Conservation (phyloP, 768 basidiomycete species). For the Tulasnella sp. region DNA sequence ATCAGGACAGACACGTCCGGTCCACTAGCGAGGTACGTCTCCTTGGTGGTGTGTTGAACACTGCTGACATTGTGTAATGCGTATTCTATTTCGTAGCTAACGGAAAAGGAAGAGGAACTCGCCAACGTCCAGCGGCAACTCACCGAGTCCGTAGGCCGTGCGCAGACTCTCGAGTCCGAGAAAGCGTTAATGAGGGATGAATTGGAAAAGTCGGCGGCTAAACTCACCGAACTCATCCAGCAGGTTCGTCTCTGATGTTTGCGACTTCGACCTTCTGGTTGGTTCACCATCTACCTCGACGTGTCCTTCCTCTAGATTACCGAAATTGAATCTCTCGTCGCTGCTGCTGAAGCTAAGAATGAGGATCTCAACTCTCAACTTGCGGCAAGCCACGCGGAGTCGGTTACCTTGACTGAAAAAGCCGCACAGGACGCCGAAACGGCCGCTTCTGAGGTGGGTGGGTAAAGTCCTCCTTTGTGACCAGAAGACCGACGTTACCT, state of each 20-base stretch:
- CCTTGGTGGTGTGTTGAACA: background rate
- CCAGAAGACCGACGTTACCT: background rate
- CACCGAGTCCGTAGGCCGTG: background rate
- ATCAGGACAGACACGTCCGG: background rate
- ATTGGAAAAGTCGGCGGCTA: background rate
- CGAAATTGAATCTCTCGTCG: background rate
- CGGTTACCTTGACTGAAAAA: background rate
- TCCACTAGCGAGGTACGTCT: background rate
- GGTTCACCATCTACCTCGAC: too few relatives aligned
- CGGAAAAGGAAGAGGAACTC: background rate
- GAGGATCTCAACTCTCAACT: background rate
- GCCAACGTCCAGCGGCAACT: background rate
- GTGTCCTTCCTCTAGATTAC: background rate
- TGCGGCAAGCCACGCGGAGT: background rate
- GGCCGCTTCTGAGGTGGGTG: background rate
- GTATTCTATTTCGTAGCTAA: background rate
- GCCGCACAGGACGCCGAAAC: background rate
- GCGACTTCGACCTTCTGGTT: too few relatives aligned
- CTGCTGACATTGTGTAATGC: background rate
- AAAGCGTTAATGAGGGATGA: background rate
- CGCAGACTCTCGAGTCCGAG: background rate
- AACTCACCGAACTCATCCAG: background rate
- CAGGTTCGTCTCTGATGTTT: too few relatives aligned
- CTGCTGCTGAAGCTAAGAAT: conserved; percentile 1
- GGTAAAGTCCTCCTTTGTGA: background rate